Percentiles rank a stretch among this genome's conserved stretches.
Evolutionary conservation across 257 asterid genomes (phyloP).

Genomic region (Coffea eugenioides): DNA sequence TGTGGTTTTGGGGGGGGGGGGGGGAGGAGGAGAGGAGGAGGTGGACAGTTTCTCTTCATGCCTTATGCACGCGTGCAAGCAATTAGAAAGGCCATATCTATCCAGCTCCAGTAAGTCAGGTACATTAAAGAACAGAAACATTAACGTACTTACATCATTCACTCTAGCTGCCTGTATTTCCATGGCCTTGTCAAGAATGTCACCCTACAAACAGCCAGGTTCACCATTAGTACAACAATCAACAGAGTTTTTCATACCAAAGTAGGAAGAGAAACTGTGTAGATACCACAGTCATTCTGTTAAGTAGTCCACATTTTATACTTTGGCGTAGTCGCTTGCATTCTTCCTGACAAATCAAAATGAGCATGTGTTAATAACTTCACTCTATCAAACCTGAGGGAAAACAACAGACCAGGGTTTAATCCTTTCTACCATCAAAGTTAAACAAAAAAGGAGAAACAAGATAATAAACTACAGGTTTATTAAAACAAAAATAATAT

Average conservation of each 20-base stretch:
- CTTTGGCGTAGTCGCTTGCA: constrained; percentile 99
- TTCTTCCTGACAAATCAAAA: constrained; percentile 69
- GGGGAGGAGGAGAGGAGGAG: too few relatives aligned
- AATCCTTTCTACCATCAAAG: neutral
- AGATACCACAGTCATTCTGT: constrained; percentile 87
- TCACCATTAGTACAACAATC: constrained; percentile 11
- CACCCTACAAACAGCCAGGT: constrained; percentile 66
- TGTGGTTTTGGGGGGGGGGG: too few relatives aligned
- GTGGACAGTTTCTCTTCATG: neutral
- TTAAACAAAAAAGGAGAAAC: neutral
- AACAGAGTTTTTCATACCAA: constrained; percentile 12
- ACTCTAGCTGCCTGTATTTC: constrained; percentile 89
- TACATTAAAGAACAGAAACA: neutral
- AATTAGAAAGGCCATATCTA: neutral
- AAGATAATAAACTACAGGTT: neutral
- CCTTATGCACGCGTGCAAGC: neutral
- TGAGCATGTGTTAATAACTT: constrained; percentile 14
- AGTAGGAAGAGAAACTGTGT: constrained; percentile 9
- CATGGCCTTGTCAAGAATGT: constrained; percentile 93
- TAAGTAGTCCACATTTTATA: constrained; percentile 89
- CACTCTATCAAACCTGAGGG: neutral
- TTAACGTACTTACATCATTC: constrained; percentile 67
- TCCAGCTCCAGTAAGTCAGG: neutral
- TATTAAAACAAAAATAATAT: neutral
- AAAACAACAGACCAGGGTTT: neutral